Base-by-base conservation (phyloP, 257 asterid genomes). In the Ballota nigra region DNA sequence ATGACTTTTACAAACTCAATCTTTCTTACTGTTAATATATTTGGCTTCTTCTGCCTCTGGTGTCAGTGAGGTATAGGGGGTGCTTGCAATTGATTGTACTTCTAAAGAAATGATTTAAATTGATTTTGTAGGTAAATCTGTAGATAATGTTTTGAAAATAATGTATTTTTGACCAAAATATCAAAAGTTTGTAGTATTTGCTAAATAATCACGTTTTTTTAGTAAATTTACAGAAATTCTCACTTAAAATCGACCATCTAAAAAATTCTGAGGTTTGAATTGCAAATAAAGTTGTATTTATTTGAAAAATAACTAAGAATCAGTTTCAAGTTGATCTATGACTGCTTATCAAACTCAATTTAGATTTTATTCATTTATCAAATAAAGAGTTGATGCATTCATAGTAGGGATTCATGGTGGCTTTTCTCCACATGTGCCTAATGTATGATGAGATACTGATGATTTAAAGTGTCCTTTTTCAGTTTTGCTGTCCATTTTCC, bases 401-500 rank as follows among this genome's bases (percentile, higher is more conserved):
- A 9, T 47, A n/a, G 56, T 49, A 24, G 1, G 0, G 10, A 12
- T 26, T 55, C 59, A 58, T 75, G 20, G 0, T 11, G n/a, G 16
- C 16, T 41, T 41, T 41, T 66, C 53, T 57, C 55, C 22, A 4
- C 40, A n/a, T 43, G 63, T 38, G 41, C 18, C 41, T 15, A 15
- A 26, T 20, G 16, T 63, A 52, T 34, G 43, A 56, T 23, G 13
- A 66, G 55, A 28, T 45, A 8, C 33, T 38, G 28, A 18, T 64
- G 22, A 34, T 23, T 18, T 2, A 15, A 29, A 28, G 18, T 49
- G 47, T 47, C 23, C 11, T 62, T 22, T 10, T 20, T 22, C 61
- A 5, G 47, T 71, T 66, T 11, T 34, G 15, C 31, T 11, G 19
- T 52, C 40, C 19, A n/a, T 60, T 71, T 70, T 34, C 31, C 78